Evolutionary conservation across 2,329 filamentous ascomycete genomes (phyloP).

Genomic region (Fusarium cyanostomum): DNA sequence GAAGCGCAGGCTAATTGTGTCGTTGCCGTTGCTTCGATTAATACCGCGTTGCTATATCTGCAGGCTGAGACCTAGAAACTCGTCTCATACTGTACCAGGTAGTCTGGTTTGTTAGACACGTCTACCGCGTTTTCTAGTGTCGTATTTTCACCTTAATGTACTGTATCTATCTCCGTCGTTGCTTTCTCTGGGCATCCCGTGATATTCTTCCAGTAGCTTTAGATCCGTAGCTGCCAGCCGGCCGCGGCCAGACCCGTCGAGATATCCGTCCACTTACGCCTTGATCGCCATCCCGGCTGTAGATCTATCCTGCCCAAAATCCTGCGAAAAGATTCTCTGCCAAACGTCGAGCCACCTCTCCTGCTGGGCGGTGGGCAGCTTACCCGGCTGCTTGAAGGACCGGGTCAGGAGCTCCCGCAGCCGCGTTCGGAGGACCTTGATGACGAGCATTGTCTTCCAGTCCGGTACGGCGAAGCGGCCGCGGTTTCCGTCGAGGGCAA

Average conservation of each 20-base stretch:
- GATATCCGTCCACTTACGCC: conserved; percentile 36
- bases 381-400: conserved; percentile 74
- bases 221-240: neutral
- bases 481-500: conserved; percentile 87
- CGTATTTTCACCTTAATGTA: neutral
- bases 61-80: neutral
- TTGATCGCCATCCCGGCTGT: conserved; percentile 42
- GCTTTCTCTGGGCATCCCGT: neutral
- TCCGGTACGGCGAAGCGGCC: conserved; percentile 84
- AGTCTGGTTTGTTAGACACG: neutral
- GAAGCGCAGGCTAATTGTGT: neutral
- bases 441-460: conserved; percentile 90
- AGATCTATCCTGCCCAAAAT: conserved; percentile 51
- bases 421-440: conserved; percentile 80
- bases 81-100: neutral
- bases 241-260: neutral
- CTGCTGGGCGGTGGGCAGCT: conserved; percentile 70
- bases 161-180: neutral
- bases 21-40: neutral
- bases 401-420: conserved; percentile 79
- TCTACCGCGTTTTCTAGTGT: neutral
- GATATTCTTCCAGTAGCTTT: neutral
- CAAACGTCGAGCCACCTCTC: conserved; percentile 79
- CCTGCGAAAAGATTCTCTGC: conserved; percentile 73
- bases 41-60: neutral